A percentile compares a stretch with the other conserved stretches of the same genome.
Conservation (phyloP, 768 basidiomycete genomes). For the Punctularia strigosozonata region DNA sequence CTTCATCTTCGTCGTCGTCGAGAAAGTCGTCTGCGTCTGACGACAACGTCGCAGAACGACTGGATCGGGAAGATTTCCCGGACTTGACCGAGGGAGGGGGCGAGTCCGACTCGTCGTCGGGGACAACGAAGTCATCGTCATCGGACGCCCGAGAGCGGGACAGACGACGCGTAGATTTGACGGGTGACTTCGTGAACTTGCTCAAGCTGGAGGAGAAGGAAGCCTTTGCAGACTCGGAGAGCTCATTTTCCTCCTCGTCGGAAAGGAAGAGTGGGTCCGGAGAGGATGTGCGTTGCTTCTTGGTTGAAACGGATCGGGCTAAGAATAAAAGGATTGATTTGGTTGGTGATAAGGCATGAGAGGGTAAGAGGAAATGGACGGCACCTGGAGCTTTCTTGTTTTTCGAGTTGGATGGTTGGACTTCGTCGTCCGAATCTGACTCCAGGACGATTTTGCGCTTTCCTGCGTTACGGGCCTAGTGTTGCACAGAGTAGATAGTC, state of each 20-base stretch:
- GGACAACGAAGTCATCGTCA: conserved; percentile 64
- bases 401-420: conserved; percentile 9
- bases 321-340: too few species aligned
- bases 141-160: conserved; percentile 26
- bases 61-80: too few species aligned
- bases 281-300: conserved; percentile 53
- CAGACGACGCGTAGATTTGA: conserved; percentile 35
- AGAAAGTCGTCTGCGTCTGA: too few species aligned
- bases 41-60: too few species aligned
- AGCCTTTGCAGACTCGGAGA: conserved; percentile 18
- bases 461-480: conserved; percentile 9
- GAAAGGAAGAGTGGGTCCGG: conserved; percentile 29
- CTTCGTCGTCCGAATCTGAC: conserved; percentile 70
- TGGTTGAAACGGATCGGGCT: conserved; percentile 27
- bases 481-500: not conserved
- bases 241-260: conserved; percentile 39
- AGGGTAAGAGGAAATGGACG: conserved; percentile 17
- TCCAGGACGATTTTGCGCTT: conserved; percentile 62
- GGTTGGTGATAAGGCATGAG: too few species aligned
- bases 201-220: conserved; percentile 51
- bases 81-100: too few species aligned
- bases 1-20: conserved; percentile 29
- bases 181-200: conserved; percentile 54
- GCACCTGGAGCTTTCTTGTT: conserved; percentile 8
- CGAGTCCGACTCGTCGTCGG: conserved; percentile 59